Conservation (phyloP, 106 monocot species). For the Dioscorea alata region DNA sequence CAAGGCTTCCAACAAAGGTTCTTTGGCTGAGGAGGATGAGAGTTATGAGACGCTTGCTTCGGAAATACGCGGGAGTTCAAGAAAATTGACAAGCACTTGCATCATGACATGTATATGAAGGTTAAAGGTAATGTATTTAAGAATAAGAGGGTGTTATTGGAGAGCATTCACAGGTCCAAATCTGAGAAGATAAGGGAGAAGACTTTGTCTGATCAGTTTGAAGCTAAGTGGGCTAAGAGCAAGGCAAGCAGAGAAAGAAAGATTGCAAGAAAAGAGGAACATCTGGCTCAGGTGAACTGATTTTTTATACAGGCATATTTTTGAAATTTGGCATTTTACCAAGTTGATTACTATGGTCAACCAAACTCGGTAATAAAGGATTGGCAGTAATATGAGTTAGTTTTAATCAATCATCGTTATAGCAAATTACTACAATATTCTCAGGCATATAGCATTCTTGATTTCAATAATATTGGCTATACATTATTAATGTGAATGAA, state of each 20-base stretch:
- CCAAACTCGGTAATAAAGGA: too few species aligned
- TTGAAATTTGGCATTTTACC: too few species aligned
- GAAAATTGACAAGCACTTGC: conserved; percentile 46
- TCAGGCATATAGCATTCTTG: too few species aligned
- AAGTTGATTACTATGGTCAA: too few species aligned
- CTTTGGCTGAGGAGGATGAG: conserved; percentile 54
- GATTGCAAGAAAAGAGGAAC: conserved; percentile 25
- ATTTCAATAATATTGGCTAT: too few species aligned
- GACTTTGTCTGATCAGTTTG: conserved; percentile 34
- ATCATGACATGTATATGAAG: conserved; percentile 44
- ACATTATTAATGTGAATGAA: too few species aligned
- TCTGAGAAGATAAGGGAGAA: conserved; percentile 39
- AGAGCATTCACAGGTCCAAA: conserved; percentile 43
- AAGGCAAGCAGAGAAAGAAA: conserved; percentile 40
- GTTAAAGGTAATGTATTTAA: conserved; percentile 47
- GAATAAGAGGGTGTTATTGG: conserved; percentile 41
- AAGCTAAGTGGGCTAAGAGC: conserved; percentile 36
- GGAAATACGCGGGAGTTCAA: conserved; percentile 32
- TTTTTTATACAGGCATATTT: background rate
- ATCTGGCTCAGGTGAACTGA: conserved; percentile 28
- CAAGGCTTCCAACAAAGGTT: conserved; percentile 50
- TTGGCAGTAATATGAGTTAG: too few species aligned
- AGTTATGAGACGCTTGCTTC: conserved; percentile 31
- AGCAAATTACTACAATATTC: too few species aligned
- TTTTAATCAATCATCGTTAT: too few species aligned